phyloP scores from a whole-genome alignment of 2,329 filamentous ascomycete species.

The Fusarium palustre region DNA sequence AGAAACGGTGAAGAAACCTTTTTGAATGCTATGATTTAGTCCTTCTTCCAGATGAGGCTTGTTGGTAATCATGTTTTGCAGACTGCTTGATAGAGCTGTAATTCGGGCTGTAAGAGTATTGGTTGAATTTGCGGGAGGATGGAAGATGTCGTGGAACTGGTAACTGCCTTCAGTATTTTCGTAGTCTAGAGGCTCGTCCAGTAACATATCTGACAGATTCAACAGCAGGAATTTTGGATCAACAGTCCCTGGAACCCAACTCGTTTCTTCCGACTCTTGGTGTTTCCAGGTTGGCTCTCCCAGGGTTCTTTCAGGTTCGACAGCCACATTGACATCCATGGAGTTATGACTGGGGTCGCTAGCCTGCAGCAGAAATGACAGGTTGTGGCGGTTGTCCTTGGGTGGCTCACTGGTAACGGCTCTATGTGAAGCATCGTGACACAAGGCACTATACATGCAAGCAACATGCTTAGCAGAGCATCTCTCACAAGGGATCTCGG shows the following conservation, averaged over 20 bases:
- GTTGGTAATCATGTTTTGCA: background rate
- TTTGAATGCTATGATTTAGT: background rate
- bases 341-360: slow-evolving; percentile 15
- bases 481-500: background rate
- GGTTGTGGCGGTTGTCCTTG: background rate
- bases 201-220: slow-evolving; percentile 16
- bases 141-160: background rate
- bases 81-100: background rate
- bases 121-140: background rate
- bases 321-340: slow-evolving; percentile 10
- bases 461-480: slow-evolving; percentile 1
- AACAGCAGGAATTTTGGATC: slow-evolving; percentile 23
- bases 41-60: slow-evolving; percentile 20
- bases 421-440: slow-evolving; percentile 12
- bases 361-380: slow-evolving; percentile 16
- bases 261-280: background rate
- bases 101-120: slow-evolving; percentile 2
- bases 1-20: background rate
- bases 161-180: fast-evolving
- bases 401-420: background rate
- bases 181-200: background rate
- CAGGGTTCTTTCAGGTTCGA: slow-evolving; percentile 17
- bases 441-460: slow-evolving; percentile 27
- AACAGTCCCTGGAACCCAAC: background rate
- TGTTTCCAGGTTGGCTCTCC: slow-evolving; percentile 17